Evolutionary conservation across 1,139 yeast species (phyloP).

Genomic region (Suhomyces maxii): DNA sequence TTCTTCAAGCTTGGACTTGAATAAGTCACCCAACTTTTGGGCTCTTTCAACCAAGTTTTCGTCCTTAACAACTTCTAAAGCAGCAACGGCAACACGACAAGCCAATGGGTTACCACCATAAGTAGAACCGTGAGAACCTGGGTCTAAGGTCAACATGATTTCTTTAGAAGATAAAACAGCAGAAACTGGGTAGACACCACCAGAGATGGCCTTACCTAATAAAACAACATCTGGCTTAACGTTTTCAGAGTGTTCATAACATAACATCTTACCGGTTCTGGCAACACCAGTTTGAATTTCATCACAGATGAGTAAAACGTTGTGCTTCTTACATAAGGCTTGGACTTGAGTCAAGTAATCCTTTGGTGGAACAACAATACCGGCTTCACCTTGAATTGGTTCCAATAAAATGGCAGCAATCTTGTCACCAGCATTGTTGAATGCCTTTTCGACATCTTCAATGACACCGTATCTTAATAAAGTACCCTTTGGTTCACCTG

Average conservation of each 20-base stretch:
- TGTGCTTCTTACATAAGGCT: slow-evolving; percentile 76
- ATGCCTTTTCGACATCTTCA: slow-evolving; percentile 84
- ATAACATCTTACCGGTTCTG: slow-evolving; percentile 91
- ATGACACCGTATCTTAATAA: slow-evolving; percentile 75
- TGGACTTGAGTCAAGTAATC: slow-evolving; percentile 76
- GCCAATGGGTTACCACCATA: slow-evolving; percentile 98
- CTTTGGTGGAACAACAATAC: slow-evolving; percentile 89
- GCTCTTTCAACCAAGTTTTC: slow-evolving; percentile 86
- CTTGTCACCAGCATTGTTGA: slow-evolving; percentile 81
- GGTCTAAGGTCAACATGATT: slow-evolving; percentile 85
- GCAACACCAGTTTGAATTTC: slow-evolving; percentile 98
- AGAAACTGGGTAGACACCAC: slow-evolving; percentile 92
- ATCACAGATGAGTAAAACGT: slow-evolving; percentile 87
- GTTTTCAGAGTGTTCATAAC: slow-evolving; percentile 80
- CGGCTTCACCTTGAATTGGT: slow-evolving; percentile 99
- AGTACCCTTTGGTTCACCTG: slow-evolving; percentile 55
- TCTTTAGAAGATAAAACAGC: slow-evolving; percentile 87
- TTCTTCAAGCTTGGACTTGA: slow-evolving; percentile 64
- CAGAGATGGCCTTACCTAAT: slow-evolving; percentile 92
- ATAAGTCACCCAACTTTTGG: slow-evolving; percentile 63
- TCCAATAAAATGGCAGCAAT: slow-evolving; percentile 90
- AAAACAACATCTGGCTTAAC: slow-evolving; percentile 85
- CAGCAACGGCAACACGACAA: slow-evolving; percentile 92
- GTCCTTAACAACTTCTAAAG: slow-evolving; percentile 84
- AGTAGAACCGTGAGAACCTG: slow-evolving; percentile 97